Base-by-base conservation (phyloP, 2,329 filamentous ascomycete species). In the Reticulascus tulasneorum region DNA sequence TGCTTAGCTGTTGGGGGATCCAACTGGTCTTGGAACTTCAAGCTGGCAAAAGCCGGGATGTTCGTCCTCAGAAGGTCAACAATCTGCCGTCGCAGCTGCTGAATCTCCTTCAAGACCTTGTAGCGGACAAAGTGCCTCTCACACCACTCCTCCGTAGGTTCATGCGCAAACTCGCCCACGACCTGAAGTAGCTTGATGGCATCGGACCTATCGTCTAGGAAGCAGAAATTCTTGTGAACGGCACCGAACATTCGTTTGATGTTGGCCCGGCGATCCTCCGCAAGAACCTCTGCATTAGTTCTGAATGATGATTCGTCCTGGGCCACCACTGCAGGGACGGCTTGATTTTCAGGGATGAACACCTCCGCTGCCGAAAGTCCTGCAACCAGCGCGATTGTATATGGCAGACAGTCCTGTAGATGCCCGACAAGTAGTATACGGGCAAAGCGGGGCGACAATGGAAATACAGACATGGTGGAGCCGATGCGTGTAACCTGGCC, bases 351-450 rank as follows among this genome's bases (percentile, higher is more conserved):
- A 1, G 85, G 82, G 12, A 96, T 71, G 56, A 94, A 95, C 4
- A 97, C 64, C 50, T 97, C 91, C 0, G 86, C 84, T 1, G 91
- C 87, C 1, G 91, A 94, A 5, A 98, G 68, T 2, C 85, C 87
- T 1, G 93, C 86, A 4, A 98, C 90, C 9, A 97, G 67, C 3
- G 89, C 87, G 41, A 97, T 84, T 4, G 89, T 86, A 54, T 94
- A 91, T 0, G 84, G 83, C 32, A 94, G 72, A 45, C 93, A 90
- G 40, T 82, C 79, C 54, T 94, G 84, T 18, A 86, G 73, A 53
- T 94, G 81, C 1, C 90, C 91, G 30, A 95, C 82, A 8, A 94
- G 71, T n/a, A 98, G 67, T 62, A 97, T 97, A 36, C 91, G 86
- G 7, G 90, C 82, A 54, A 94, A 95, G 2, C 93, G 79, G 13